Conservation (phyloP, 2,329 filamentous ascomycete species). For the Ophiosphaerella narmari region DNA sequence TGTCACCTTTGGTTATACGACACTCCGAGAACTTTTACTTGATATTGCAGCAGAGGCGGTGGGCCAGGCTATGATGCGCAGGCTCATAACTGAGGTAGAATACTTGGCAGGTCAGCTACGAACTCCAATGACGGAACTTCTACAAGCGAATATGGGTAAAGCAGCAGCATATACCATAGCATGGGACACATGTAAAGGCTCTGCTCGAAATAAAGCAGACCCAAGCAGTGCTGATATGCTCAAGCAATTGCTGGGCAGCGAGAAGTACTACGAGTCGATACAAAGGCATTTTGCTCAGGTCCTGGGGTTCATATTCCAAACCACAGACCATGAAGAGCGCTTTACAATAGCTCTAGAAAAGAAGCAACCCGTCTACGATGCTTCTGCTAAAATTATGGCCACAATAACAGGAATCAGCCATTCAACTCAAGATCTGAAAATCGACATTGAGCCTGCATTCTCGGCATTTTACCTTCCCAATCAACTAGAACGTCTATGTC, state of each 20-base stretch:
- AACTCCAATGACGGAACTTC: slow-evolving; percentile 18
- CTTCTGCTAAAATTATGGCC: slow-evolving; percentile 67
- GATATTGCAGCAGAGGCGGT: slow-evolving; percentile 77
- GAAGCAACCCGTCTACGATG: slow-evolving; percentile 61
- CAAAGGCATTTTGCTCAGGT: slow-evolving; percentile 76
- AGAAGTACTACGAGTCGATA: slow-evolving; percentile 66
- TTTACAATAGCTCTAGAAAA: slow-evolving; percentile 53
- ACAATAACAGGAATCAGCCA: slow-evolving; percentile 72
- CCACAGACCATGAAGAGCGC: slow-evolving; percentile 55
- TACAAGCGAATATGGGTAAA: slow-evolving; percentile 74
- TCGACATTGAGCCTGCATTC: slow-evolving; percentile 87
- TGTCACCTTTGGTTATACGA: slow-evolving; percentile 78
- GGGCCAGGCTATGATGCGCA: slow-evolving; percentile 82
- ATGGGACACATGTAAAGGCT: slow-evolving; percentile 64
- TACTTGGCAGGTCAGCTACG: slow-evolving; percentile 59
- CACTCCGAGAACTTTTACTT: slow-evolving; percentile 68
- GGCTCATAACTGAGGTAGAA: slow-evolving; percentile 66
- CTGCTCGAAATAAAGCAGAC: slow-evolving; percentile 45
- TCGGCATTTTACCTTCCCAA: slow-evolving; percentile 75
- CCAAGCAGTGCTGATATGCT: slow-evolving; percentile 68
- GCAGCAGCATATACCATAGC: slow-evolving; percentile 83
- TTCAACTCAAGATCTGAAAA: slow-evolving; percentile 68
- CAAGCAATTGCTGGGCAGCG: slow-evolving; percentile 69
- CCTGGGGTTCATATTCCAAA: slow-evolving; percentile 74
- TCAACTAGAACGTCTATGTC: slow-evolving; percentile 78